A percentile compares a stretch with the other conserved stretches of the same genome.
Conservation (phyloP, 176 grass and related monocot genomes). For the Oryza nivara region DNA sequence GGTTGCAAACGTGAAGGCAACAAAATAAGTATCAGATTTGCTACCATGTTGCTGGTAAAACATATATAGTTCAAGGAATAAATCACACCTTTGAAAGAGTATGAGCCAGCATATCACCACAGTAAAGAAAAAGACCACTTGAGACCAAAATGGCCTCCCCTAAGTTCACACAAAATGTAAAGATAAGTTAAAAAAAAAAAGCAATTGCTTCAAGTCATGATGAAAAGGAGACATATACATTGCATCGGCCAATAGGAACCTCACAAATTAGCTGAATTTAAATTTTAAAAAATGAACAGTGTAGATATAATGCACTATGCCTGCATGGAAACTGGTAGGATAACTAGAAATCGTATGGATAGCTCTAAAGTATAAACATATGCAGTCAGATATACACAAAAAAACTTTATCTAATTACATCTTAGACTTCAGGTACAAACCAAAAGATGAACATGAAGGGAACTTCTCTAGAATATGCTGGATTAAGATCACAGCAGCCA, state of each 20-base stretch:
- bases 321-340: background rate
- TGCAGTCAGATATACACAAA: conserved; percentile 10
- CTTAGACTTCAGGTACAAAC: conserved; percentile 75
- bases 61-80: conserved; percentile 1
- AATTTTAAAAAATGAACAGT: conserved; percentile 8
- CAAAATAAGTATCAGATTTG: background rate
- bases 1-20: background rate
- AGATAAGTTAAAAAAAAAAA: background rate
- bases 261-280: conserved; percentile 7
- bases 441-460: conserved; percentile 94
- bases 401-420: conserved; percentile 47
- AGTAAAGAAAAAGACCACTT: conserved; percentile 81
- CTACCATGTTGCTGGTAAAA: background rate
- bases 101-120: conserved; percentile 73
- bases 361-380: background rate
- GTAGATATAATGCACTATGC: background rate
- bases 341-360: background rate
- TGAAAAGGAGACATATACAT: conserved; percentile 8
- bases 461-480: conserved; percentile 80
- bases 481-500: conserved; percentile 73
- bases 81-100: conserved; percentile 73
- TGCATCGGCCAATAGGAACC: conserved; percentile 19
- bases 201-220: background rate
- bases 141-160: conserved; percentile 88
- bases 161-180: conserved; percentile 50